Base-by-base conservation (phyloP, 257 asterid species). In the Solanum chiquidenum region DNA sequence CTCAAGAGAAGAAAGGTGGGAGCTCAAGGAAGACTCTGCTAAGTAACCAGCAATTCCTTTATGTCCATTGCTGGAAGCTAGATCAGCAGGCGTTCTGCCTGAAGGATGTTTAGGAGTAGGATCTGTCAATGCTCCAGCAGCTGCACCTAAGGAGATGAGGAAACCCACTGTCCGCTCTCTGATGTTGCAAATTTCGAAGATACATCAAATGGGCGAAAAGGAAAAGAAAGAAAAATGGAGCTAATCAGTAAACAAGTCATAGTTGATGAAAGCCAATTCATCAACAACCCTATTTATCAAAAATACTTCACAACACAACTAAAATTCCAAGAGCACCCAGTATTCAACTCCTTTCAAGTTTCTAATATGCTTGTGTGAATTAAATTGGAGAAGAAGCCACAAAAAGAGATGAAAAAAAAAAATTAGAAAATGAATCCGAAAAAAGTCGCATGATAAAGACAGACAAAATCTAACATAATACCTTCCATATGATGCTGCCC, bases 401-500 rank as follows among this genome's bases (percentile, higher is more conserved):
- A 46, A 46, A 46, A 80, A 29, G 20, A 27, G 44, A 82, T 82
- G 44, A 29, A 80, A 82, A 82, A 52, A 12, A 52, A 10, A 46
- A 29, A 49, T 31, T 82, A 46, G 31, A 82, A 49, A 82, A 9
- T 49, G 85, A 46, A 82, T 64, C 60, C 6, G 68, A 35, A 86
- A 72, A 76, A 34, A 55, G 18, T 33, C 29, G 66, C 38, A 21
- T 34, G 38, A 76, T 16, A n/a, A 52, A 35, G 21, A 38, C 7
- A 3, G 20, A 27, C 37, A 86, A 33, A 29, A 46, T 21, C 69
- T 83, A 29, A 34, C 85, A 42, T 38, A 87, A 31, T 90, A 96
- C 99, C 99, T 94, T 91, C 99, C 99, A 91, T 90, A 94, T 84
- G 86, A 90, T 66, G 99, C 99, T 42, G 99, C 99, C 99, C 99